phyloP scores from a whole-genome alignment of 2,329 filamentous ascomycete species.

The Botrytis fabae region DNA sequence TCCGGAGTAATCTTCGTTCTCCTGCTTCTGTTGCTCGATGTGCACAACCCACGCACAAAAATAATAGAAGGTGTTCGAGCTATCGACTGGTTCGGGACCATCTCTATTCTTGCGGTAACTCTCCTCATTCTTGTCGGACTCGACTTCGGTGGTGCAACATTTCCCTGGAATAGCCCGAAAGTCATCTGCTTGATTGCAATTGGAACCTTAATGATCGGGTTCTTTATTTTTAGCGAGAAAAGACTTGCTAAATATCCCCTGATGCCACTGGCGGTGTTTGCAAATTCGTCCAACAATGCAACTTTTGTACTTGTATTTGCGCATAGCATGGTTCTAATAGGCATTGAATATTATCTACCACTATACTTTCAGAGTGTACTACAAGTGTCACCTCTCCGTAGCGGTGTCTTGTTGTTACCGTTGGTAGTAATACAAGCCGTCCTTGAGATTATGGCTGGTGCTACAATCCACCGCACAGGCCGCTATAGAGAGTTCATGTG shows the following conservation, averaged over 20 bases:
- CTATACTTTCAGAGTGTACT: conserved; percentile 82
- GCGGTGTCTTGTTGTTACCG: conserved; percentile 73
- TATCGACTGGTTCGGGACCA: conserved; percentile 58
- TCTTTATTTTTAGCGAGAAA: conserved; percentile 69
- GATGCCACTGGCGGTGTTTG: conserved; percentile 73
- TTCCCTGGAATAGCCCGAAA: conserved; percentile 69
- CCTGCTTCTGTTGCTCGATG: conserved; percentile 59
- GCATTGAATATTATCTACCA: conserved; percentile 42
- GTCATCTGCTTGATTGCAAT: conserved; percentile 79
- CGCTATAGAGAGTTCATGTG: conserved; percentile 50
- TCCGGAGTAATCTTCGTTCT: conserved; percentile 48
- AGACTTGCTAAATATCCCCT: conserved; percentile 72
- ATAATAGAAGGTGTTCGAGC: conserved; percentile 59
- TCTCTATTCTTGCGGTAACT: conserved; percentile 68
- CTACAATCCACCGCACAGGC: conserved; percentile 62
- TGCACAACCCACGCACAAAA: conserved; percentile 62
- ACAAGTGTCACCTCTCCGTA: conserved; percentile 66
- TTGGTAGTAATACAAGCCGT: conserved; percentile 65
- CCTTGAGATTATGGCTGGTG: conserved; percentile 59
- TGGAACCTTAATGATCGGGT: conserved; percentile 52
- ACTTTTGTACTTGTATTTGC: conserved; percentile 7
- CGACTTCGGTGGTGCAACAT: conserved; percentile 73
- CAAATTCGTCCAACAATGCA: conserved; percentile 56
- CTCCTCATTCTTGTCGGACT: conserved; percentile 83
- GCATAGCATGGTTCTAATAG: conserved; percentile 59